phyloP scores from a whole-genome alignment of 2,329 filamentous ascomycete genomes.

The Amauroascus niger region DNA sequence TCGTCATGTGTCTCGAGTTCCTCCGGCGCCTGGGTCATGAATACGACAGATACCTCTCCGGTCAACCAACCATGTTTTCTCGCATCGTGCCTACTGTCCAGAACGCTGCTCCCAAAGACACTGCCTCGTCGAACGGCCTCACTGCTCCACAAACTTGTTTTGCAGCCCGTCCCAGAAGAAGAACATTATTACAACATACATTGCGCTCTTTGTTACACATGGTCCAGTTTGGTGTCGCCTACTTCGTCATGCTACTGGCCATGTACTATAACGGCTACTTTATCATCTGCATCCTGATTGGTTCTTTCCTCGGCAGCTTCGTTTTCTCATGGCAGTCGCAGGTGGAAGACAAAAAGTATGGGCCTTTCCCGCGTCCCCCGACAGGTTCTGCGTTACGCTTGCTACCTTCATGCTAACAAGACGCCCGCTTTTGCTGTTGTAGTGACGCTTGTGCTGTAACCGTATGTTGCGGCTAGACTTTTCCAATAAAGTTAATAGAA shows the following conservation, averaged over 20 bases:
- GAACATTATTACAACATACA: slow-evolving; percentile 55
- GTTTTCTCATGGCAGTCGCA: slow-evolving; percentile 59
- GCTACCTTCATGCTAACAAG: slow-evolving; percentile 6
- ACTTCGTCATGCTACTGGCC: slow-evolving; percentile 63
- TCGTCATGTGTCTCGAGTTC: slow-evolving; percentile 62
- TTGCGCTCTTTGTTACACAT: slow-evolving; percentile 59
- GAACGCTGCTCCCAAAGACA: neutral
- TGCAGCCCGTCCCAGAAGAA: slow-evolving; percentile 35
- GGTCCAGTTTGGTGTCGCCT: slow-evolving; percentile 63
- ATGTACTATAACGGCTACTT: slow-evolving; percentile 65
- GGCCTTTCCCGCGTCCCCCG: neutral
- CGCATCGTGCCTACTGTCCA: neutral
- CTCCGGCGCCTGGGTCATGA: slow-evolving; percentile 62
- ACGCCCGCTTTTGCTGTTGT: neutral
- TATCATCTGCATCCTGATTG: slow-evolving; percentile 71
- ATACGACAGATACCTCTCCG: slow-evolving; percentile 59
- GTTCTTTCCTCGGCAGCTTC: slow-evolving; percentile 62
- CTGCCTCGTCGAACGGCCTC: neutral
- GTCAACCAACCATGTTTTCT: slow-evolving; percentile 36
- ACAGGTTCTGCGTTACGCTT: neutral
- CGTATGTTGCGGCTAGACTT: slow-evolving; percentile 13
- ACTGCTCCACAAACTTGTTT: neutral
- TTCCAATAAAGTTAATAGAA: neutral
- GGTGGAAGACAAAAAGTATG: slow-evolving; percentile 20
- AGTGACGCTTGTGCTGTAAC: slow-evolving; percentile 13